Evolutionary conservation across 169 alveolate species (phyloP).

Genomic region (Plasmodium vinckei): DNA sequence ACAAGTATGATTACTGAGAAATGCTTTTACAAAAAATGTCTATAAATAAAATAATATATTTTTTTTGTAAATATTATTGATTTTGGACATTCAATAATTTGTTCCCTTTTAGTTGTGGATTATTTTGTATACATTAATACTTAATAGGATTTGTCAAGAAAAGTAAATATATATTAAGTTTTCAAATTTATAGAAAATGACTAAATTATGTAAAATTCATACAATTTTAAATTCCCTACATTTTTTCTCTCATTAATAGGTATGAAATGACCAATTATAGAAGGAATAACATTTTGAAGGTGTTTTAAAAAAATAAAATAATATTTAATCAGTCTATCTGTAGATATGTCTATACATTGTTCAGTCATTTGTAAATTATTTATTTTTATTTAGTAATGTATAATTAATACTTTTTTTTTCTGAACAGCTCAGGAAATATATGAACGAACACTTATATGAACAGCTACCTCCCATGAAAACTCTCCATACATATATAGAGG

Average conservation of each 20-base stretch:
- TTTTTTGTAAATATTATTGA: background rate
- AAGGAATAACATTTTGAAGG: constrained; percentile 70
- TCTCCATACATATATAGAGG: constrained; percentile 65
- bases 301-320: constrained; percentile 5
- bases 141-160: constrained; percentile 43
- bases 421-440: constrained; percentile 51
- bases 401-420: background rate
- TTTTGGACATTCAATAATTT: background rate
- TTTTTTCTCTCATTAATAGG: constrained; percentile 5
- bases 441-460: constrained; percentile 47
- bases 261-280: constrained; percentile 74
- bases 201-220: background rate
- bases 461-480: constrained; percentile 69
- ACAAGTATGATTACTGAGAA: constrained; percentile 27
- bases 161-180: constrained; percentile 16
- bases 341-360: background rate
- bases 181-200: background rate
- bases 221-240: background rate
- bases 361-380: no score
- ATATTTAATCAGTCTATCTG: background rate
- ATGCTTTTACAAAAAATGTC: background rate
- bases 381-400: background rate
- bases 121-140: constrained; percentile 56
- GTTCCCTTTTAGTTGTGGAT: constrained; percentile 42
- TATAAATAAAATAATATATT: background rate